phyloP scores from a whole-genome alignment of 257 asterid species.

The Scutellaria baicalensis region DNA sequence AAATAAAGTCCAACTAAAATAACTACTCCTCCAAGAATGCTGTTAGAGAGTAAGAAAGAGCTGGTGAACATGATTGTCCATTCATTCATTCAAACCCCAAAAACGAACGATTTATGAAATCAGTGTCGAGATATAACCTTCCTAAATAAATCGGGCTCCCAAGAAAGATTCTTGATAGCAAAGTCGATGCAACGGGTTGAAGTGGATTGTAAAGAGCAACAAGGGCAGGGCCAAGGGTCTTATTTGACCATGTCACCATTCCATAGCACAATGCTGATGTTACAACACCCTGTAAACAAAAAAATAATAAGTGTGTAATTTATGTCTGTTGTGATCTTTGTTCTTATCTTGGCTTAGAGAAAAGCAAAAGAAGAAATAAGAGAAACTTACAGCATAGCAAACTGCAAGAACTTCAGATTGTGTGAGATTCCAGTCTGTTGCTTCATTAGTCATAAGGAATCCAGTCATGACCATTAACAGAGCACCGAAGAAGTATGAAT shows the following conservation, averaged over 20 bases:
- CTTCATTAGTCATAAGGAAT: conserved; percentile 37
- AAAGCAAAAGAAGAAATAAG: neutral
- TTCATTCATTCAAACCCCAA: too few species aligned
- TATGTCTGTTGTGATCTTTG: too few species aligned
- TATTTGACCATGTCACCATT: conserved; percentile 79
- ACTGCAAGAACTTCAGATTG: conserved; percentile 74
- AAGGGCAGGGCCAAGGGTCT: conserved; percentile 80
- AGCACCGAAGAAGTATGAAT: conserved; percentile 73
- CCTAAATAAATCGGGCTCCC: conserved; percentile 94
- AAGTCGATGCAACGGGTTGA: conserved; percentile 89
- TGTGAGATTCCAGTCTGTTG: conserved; percentile 72
- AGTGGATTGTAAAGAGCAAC: conserved; percentile 90
- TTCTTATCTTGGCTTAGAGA: too few species aligned
- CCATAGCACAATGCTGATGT: conserved; percentile 92
- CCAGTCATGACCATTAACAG: conserved; percentile 61
- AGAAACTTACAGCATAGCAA: conserved; percentile 75
- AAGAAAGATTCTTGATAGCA: conserved; percentile 74
- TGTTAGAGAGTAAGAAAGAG: conserved; percentile 23
- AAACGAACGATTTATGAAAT: neutral
- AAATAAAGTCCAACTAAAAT: conserved; percentile 81
- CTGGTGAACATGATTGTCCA: too few species aligned
- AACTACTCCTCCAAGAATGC: conserved; percentile 77
- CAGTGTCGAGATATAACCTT: conserved; percentile 43
- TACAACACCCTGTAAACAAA: conserved; percentile 56
- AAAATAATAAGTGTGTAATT: neutral